Percentiles rank a stretch among this genome's conserved stretches.
Conservation (phyloP, 768 basidiomycete species). For the Leccinum uliginosum region DNA sequence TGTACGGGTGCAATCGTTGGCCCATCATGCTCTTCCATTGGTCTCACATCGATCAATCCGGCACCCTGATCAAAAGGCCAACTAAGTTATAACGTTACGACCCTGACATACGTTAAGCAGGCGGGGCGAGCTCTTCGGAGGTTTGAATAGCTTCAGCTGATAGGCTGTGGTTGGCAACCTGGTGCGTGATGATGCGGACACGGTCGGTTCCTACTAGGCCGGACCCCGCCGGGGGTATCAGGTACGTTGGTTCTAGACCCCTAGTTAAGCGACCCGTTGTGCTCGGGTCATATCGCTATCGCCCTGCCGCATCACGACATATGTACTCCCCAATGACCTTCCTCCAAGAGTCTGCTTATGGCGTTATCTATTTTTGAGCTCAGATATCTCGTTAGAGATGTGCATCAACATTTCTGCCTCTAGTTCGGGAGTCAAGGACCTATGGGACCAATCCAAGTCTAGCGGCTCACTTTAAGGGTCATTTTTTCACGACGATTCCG, state of each 20-base stretch:
- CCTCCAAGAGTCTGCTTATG: neutral
- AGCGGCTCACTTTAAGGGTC: neutral
- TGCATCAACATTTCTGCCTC: neutral
- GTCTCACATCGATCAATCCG: neutral
- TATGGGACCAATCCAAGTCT: neutral
- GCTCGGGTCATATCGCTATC: neutral
- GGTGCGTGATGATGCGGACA: neutral
- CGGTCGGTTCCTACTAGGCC: too few species aligned
- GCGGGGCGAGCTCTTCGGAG: neutral
- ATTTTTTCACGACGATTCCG: neutral
- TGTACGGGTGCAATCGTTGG: neutral
- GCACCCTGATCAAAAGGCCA: neutral
- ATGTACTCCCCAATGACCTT: too few species aligned
- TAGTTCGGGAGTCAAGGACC: neutral
- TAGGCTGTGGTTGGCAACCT: neutral
- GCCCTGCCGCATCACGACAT: too few species aligned
- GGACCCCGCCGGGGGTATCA: neutral
- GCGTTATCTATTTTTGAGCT: neutral
- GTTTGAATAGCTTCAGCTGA: neutral
- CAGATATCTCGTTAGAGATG: too few species aligned
- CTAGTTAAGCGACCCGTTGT: neutral
- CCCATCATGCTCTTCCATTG: neutral
- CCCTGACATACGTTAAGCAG: neutral
- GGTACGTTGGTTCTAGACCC: neutral
- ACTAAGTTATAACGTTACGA: neutral